Evolutionary conservation across 768 basidiomycete species (phyloP).

Genomic region (Hydnum rufescens): DNA sequence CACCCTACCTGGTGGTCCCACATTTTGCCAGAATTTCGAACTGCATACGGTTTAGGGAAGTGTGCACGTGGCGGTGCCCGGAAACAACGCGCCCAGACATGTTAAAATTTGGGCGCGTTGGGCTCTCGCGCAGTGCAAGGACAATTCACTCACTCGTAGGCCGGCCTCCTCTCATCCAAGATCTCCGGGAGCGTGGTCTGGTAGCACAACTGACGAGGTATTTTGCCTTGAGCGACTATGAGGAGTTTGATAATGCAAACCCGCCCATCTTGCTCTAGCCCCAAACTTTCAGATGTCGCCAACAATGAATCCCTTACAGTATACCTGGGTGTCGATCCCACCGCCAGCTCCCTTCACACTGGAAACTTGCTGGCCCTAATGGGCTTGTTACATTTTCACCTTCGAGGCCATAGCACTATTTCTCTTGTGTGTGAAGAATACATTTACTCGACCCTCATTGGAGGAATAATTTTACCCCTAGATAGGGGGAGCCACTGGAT

Average conservation of each 20-base stretch:
- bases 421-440: slow-evolving; percentile 45
- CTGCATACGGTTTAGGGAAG: slow-evolving; percentile 28
- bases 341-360: slow-evolving; percentile 73
- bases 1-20: slow-evolving; percentile 34
- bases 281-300: no score
- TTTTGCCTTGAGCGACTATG: slow-evolving; percentile 1
- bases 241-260: no score
- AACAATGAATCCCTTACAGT: slow-evolving; percentile 24
- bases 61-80: not conserved
- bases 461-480: slow-evolving; percentile 20
- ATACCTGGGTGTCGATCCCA: slow-evolving; percentile 87
- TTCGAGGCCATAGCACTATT: slow-evolving; percentile 65
- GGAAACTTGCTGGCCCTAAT: slow-evolving; percentile 86
- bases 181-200: slow-evolving; percentile 16
- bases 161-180: slow-evolving; percentile 8
- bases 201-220: slow-evolving; percentile 18
- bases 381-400: slow-evolving; percentile 68
- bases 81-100: not conserved
- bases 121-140: not conserved
- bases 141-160: not conserved
- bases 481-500: slow-evolving; percentile 92
- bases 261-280: no score
- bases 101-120: not conserved
- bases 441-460: no score
- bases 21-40: slow-evolving; percentile 72